phyloP scores from a whole-genome alignment of 257 asterid genomes.

The Penstemon newberryi region DNA sequence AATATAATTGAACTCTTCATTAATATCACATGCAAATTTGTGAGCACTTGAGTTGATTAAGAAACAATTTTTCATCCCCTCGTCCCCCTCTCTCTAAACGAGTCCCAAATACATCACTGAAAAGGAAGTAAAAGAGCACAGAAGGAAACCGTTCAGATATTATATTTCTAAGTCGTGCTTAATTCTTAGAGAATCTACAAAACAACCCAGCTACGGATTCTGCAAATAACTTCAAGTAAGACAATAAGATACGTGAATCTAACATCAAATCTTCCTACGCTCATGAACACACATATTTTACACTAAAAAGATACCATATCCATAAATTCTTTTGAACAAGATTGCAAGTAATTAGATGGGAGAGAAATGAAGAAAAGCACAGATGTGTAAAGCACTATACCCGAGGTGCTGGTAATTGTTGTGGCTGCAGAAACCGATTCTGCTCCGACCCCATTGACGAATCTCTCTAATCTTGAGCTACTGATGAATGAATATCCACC shows the following conservation, averaged over 20 bases:
- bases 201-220: slow-evolving; percentile 2
- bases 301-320: slow-evolving; percentile 7
- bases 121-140: background rate
- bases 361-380: slow-evolving; percentile 6
- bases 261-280: background rate
- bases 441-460: slow-evolving; percentile 58
- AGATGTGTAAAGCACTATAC: slow-evolving; percentile 38
- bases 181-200: background rate
- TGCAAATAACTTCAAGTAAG: slow-evolving; percentile 8
- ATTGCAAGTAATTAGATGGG: slow-evolving; percentile 16
- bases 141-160: background rate
- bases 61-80: slow-evolving; percentile 14
- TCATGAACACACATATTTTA: slow-evolving; percentile 13
- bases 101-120: background rate
- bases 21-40: too few species aligned
- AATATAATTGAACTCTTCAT: too few species aligned
- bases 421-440: slow-evolving; percentile 58
- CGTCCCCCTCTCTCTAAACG: background rate
- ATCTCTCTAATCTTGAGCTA: slow-evolving; percentile 5
- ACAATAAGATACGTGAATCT: background rate
- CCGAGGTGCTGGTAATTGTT: slow-evolving; percentile 52
- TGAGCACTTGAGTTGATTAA: background rate
- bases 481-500: slow-evolving; percentile 16
- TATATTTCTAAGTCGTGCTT: background rate
- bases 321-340: slow-evolving; percentile 2